Conservation (phyloP, 2,329 filamentous ascomycete species). For the Basipetospora sp. region DNA sequence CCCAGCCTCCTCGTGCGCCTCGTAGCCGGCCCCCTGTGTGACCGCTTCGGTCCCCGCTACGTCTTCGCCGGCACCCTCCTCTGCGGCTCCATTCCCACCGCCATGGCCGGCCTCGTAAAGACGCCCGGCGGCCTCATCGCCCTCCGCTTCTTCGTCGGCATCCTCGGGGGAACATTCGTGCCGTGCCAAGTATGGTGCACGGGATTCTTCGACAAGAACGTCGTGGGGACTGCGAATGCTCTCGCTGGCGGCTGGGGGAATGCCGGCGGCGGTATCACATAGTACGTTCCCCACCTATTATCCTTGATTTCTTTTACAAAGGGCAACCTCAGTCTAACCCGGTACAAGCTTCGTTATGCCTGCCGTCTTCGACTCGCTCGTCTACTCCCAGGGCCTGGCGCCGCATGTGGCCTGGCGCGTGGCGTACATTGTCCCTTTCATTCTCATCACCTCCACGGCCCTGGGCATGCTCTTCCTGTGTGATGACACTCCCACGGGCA, state of each 20-base stretch:
- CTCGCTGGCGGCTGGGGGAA: constrained; percentile 77
- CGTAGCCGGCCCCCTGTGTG: constrained; percentile 69
- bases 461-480: constrained; percentile 53
- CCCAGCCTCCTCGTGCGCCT: constrained; percentile 57
- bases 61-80: constrained; percentile 71
- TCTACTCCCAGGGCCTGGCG: constrained; percentile 41
- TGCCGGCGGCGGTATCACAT: constrained; percentile 70
- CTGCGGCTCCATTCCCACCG: constrained; percentile 64
- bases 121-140: constrained; percentile 49
- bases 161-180: constrained; percentile 65
- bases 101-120: constrained; percentile 62
- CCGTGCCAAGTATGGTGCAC: constrained; percentile 88
- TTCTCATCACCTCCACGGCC: constrained; percentile 53
- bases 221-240: constrained; percentile 79
- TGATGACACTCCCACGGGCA: constrained; percentile 68
- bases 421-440: constrained; percentile 69
- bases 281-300: not conserved
- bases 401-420: constrained; percentile 67
- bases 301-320: not conserved
- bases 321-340: not conserved
- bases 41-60: constrained; percentile 64
- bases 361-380: constrained; percentile 67
- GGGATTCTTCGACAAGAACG: constrained; percentile 82
- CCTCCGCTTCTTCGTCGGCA: constrained; percentile 66
- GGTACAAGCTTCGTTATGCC: constrained; percentile 31